phyloP scores from a whole-genome alignment of 331 rosid species.

The Telfairia occidentalis region DNA sequence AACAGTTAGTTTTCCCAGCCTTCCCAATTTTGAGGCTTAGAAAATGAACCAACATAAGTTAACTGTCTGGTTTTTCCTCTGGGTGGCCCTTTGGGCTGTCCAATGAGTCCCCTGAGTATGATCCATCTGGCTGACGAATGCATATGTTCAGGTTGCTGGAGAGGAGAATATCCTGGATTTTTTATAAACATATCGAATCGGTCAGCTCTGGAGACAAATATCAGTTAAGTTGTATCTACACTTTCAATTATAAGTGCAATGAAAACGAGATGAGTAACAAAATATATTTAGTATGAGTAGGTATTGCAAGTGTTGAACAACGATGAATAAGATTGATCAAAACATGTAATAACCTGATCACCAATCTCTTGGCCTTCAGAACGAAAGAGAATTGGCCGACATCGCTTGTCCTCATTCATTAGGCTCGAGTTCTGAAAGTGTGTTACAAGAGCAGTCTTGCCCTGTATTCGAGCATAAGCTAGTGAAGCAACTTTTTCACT shows the following conservation, averaged over 20 bases:
- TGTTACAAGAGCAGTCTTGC: conserved; percentile 80
- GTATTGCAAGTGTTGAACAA: neutral
- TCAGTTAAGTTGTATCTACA: neutral
- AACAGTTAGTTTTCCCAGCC: conserved; percentile 56
- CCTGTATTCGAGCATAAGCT: conserved; percentile 92
- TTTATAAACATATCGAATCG: conserved; percentile 8
- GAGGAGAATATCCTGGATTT: conserved; percentile 58
- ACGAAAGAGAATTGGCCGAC: conserved; percentile 86
- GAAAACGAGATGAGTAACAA: neutral
- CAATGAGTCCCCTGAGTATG: conserved; percentile 63
- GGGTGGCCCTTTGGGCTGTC: conserved; percentile 81
- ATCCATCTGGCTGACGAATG: conserved; percentile 94
- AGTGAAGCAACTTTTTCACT: conserved; percentile 89
- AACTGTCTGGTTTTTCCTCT: conserved; percentile 47
- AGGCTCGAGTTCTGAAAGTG: conserved; percentile 92
- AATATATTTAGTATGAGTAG: neutral
- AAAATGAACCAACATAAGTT: conserved; percentile 23
- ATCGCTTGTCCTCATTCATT: conserved; percentile 90
- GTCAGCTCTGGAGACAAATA: conserved; percentile 15
- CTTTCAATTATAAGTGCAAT: neutral
- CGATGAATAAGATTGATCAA: neutral
- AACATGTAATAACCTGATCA: conserved; percentile 52
- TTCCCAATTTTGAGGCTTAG: conserved; percentile 31
- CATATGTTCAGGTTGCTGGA: conserved; percentile 87
- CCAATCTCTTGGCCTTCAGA: conserved; percentile 71